Base-by-base conservation (phyloP, 176 grass and related monocot genomes). In the Eragrostis nindensis region DNA sequence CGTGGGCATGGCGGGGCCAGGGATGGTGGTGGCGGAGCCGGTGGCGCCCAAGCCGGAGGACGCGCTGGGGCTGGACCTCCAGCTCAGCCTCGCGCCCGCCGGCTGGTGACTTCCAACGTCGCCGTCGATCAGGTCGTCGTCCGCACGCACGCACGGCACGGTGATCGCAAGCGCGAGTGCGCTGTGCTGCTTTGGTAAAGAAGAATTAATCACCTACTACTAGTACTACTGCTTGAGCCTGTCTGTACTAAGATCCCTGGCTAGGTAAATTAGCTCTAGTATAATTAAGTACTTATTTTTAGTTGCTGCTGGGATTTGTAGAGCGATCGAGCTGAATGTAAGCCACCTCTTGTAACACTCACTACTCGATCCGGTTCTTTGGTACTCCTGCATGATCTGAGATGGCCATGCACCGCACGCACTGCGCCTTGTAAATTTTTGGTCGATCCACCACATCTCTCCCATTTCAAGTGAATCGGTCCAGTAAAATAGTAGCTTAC, bases 31-130 rank as follows among this genome's bases (percentile, higher is more conserved):
- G 52, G 19, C 75, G 3, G 85, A 86, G 49, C 79, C 87, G 1
- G 89, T 82, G 49, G 78, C 75, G 9, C 45, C 82, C 18, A 79
- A 65, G 56, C 40, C 89, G 26, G 92, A 93, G 44, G 90, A 95
- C 14, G 71, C 84, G 9, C 43, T 95, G 80, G 93, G 90, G 49
- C 82, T 99, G n/a, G 97, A 99, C 83, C 91, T 99, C 75, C 90
- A 99, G 81, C 92, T 99, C 73, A 93, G 97, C 82, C 91, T 97
- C 7, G 94, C 91, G 4, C 94, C 91, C 0, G 91, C 94, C 50
- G 84, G 94, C 19, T 93, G 81, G 11, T 93, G 86, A 83, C 71
- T 71, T 8, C 6, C 30, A 26, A 18, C 32, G 68, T 24, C 59
- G 29, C 29, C 27, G 21, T 22, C 25, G n/a, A n/a, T n/a, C n/a